Base-by-base conservation (phyloP, 2,329 filamentous ascomycete genomes). In the Periglandula ipomoeae region DNA sequence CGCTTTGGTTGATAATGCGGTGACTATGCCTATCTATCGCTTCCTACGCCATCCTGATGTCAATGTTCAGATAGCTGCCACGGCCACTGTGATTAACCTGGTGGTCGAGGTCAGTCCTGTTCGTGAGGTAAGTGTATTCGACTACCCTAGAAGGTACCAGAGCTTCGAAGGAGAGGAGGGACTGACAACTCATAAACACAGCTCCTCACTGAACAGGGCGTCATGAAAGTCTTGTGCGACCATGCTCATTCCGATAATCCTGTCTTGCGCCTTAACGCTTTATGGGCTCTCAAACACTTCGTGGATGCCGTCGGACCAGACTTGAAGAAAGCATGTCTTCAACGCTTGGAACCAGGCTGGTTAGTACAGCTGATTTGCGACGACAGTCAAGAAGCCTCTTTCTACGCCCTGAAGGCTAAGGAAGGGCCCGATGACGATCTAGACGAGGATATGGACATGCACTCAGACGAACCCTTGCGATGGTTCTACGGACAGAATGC, bases 241-340 rank as follows among this genome's bases (percentile, higher is more conserved):
- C 87, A 95, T 62, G 89, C 90, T 1, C 87, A 87, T 63, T 93
- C 87, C 0, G 75, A 78, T 42, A 87, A 91, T 59, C 78, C 85
- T n/a, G 80, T 83, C 42, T 72, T 97, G 47, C 81, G 89, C 22
- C 74, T 94, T 23, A 89, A 93, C 58, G 89, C 90, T 20, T 69
- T 98, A 2, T 98, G 93, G 91, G 89, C 89, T 5, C 70, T 98
- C 50, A 97, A 97, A 62, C 89, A 97, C 66, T 76, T 96, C 44
- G 84, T 95, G 3, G 78, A 86, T 53, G 82, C 81, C 20, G 80
- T 86, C 5, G 76, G 78, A 17, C 81, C 84, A 40, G 78, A 84
- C 11, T 71, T 87, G 55, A 95, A 93, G 66, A 84, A 85, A 58
- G 76, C 79, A 43, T 88, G 88, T 51, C 70, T 97, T 11, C 82